Evolutionary conservation across 352 stramenopile genomes (phyloP), one percentile per base, ranked within the genome.

Genomic region (Thraustochytrium sp.): DNA sequence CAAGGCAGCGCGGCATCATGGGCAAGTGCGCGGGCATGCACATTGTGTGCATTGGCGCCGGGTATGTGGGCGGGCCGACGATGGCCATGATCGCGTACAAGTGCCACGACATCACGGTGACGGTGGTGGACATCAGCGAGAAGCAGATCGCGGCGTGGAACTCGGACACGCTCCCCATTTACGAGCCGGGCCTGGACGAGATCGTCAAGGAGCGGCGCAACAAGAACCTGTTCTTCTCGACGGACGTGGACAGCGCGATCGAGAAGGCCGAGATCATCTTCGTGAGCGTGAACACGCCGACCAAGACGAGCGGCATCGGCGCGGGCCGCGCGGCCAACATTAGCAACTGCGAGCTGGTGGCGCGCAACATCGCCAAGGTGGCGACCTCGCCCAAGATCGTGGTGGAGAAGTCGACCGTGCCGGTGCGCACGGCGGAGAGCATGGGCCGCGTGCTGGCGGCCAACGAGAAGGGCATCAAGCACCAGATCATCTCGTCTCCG

Each of bases 141-240:
- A 89, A 91, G 84, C 91, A 98, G 90, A 99, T 99, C 84, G 94
- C 94, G 88, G 96, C 96, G 80, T 99, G 97, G 97, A 99, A 99
- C 88, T 93, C 89, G 11, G 86, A 89, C 34, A 90, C 96, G 34
- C 59, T 84, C 8, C 97, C 97, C 21, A 99, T 99, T 87, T 99
- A 99, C 89, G 97, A 99, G 88, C 97, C 97, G 0, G 96, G 96
- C 0, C 91, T 99, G 3, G 90, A 96, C 74, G 96, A 98, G 82
- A 90, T 99, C n/a, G 95, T 99, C 18, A 89, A 96, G 84, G 88
- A 92, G 44, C 91, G 88, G 26, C 90, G 96, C 65, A 93, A 93
- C 51, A 93, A 91, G 84, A 99, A 99, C 87, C 93, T 99, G 34
- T 98, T 99, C 87, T 99, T 99, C 90, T 97, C 92, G 40, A 99